A percentile compares a stretch with the other conserved stretches of the same genome.
phyloP scores from a whole-genome alignment of 805 yeast genomes.

The Metschnikowia cerradonensis region DNA sequence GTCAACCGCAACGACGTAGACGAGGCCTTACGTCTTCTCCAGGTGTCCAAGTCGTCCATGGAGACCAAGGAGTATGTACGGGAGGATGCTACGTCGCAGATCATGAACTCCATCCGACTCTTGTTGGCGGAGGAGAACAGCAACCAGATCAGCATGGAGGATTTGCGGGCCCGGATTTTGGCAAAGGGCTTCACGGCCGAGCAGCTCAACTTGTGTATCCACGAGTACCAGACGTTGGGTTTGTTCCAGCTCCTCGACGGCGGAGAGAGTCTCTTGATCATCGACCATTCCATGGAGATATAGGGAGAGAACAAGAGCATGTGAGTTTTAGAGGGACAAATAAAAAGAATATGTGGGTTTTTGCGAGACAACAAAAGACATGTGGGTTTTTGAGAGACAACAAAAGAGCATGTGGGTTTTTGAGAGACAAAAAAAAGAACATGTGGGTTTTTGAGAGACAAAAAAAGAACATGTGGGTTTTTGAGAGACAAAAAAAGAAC shows the following conservation, averaged over 20 bases:
- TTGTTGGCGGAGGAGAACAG: constrained; percentile 44
- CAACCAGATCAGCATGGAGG: constrained; percentile 31
- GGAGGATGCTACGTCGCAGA: constrained; percentile 60
- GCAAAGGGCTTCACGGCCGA: constrained; percentile 82
- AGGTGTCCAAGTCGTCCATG: constrained; percentile 83
- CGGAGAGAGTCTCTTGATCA: constrained; percentile 58
- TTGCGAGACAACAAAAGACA: no score
- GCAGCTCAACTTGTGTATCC: constrained; percentile 70
- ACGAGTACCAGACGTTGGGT: constrained; percentile 65
- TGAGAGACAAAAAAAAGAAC: no score
- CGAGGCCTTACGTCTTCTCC: constrained; percentile 84
- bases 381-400: no score
- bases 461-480: no score
- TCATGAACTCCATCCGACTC: constrained; percentile 44
- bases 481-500: no score
- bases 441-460: no score
- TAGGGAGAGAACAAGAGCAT: neutral
- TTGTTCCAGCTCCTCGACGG: constrained; percentile 77
- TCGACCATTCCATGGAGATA: constrained; percentile 31
- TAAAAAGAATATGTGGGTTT: no score
- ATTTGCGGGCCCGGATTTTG: constrained; percentile 58
- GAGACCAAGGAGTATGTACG: constrained; percentile 47
- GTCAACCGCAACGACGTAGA: constrained; percentile 85
- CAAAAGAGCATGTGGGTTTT: no score
- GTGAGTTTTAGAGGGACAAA: no score